Evolutionary conservation across 768 basidiomycete genomes (phyloP).

Genomic region (Russula vinacea): DNA sequence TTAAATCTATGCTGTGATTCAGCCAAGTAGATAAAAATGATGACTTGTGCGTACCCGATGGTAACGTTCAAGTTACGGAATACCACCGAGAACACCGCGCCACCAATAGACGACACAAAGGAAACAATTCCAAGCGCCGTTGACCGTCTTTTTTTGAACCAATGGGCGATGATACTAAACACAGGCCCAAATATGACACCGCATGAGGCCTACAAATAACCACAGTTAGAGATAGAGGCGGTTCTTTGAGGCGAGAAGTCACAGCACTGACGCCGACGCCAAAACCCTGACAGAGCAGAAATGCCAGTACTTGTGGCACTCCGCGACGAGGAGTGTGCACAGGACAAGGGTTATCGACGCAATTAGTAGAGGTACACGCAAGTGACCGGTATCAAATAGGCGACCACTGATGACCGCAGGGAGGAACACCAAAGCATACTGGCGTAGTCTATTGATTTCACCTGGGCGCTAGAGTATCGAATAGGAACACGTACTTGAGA

Average conservation of each 20-base stretch:
- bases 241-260: background rate
- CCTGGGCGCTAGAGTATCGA: background rate
- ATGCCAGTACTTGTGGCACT: conserved; percentile 76
- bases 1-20: conserved; percentile 48
- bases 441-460: conserved; percentile 2
- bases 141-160: conserved; percentile 61
- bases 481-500: conserved; percentile 47
- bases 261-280: conserved; percentile 53
- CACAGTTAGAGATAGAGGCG: background rate
- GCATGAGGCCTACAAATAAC: conserved; percentile 31
- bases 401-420: conserved; percentile 64
- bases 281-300: conserved; percentile 74
- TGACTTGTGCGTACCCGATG: conserved; percentile 47
- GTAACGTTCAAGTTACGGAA: conserved; percentile 51
- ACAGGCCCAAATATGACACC: conserved; percentile 65
- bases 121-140: conserved; percentile 61
- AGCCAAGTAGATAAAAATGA: conserved; percentile 4
- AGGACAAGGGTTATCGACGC: conserved; percentile 51
- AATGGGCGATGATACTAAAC: conserved; percentile 60
- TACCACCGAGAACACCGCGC: conserved; percentile 62
- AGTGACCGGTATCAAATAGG: conserved; percentile 70
- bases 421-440: conserved; percentile 63
- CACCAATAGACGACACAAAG: conserved; percentile 65
- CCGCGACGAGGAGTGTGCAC: conserved; percentile 61
- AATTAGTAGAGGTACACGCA: conserved; percentile 47